Evolutionary conservation across 2,329 filamentous ascomycete genomes (phyloP).

Genomic region (Diaporthe citriasiana): DNA sequence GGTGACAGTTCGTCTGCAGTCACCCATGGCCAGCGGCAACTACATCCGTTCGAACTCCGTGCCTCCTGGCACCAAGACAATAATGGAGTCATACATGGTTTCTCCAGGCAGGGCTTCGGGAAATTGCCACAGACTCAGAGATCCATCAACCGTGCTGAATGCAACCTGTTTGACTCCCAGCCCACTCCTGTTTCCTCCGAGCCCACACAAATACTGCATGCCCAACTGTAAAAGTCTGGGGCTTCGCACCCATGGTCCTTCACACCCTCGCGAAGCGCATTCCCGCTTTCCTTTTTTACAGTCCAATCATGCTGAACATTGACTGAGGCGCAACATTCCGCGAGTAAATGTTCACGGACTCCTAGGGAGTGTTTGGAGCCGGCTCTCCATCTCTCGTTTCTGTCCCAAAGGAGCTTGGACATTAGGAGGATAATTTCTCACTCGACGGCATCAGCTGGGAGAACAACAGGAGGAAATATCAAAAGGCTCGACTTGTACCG

Average conservation of each 20-base stretch:
- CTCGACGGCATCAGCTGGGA: not conserved
- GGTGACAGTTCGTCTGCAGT: conserved; percentile 15
- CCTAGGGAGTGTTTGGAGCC: conserved; percentile 8
- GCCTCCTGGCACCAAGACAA: not conserved
- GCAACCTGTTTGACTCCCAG: conserved; percentile 3
- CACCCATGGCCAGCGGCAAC: conserved; percentile 9
- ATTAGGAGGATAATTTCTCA: not conserved
- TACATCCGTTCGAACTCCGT: conserved; percentile 16
- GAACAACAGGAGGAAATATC: not conserved
- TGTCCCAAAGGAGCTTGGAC: not conserved
- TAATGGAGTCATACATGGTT: not conserved
- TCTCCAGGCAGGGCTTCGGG: not conserved
- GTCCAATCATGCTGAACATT: conserved; percentile 22
- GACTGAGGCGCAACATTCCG: not conserved
- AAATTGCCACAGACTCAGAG: conserved; percentile 9
- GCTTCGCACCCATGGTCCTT: conserved; percentile 18
- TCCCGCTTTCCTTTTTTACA: conserved; percentile 7
- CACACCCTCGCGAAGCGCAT: not conserved
- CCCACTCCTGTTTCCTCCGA: conserved; percentile 28
- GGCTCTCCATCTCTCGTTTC: conserved; percentile 22
- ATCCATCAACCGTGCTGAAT: not conserved
- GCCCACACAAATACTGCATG: conserved; percentile 7
- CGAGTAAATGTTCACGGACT: not conserved
- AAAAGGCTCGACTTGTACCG: not conserved
- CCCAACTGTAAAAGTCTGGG: conserved; percentile 20